phyloP scores from a whole-genome alignment of 2,329 filamentous ascomycete species.

The Pseudogymnoascus destructans region DNA sequence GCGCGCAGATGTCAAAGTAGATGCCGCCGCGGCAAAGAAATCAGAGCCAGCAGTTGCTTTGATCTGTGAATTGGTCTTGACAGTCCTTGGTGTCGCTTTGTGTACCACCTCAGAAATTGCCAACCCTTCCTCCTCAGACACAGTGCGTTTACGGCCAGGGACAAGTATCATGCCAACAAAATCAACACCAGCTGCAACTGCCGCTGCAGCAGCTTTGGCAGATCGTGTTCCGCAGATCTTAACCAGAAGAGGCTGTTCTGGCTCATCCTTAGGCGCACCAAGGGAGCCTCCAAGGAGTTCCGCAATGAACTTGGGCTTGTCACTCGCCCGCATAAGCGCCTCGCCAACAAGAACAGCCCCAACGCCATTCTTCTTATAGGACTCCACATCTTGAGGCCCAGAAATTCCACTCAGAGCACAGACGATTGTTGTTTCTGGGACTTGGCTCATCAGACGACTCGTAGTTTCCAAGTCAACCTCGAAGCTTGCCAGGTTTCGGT shows the following conservation, averaged over 20 bases:
- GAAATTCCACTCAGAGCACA: slow-evolving; percentile 93
- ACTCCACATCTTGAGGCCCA: slow-evolving; percentile 72
- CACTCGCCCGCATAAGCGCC: slow-evolving; percentile 80
- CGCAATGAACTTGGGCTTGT: slow-evolving; percentile 72
- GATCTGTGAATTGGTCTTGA: slow-evolving; percentile 11
- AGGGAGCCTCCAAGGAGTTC: slow-evolving; percentile 56
- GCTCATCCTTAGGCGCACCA: slow-evolving; percentile 22
- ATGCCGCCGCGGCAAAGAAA: slow-evolving; percentile 52
- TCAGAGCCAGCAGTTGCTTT: slow-evolving; percentile 33
- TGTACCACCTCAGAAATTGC: slow-evolving; percentile 73
- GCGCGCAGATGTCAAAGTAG: slow-evolving; percentile 39
- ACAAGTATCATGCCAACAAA: slow-evolving; percentile 89
- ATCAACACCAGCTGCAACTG: slow-evolving; percentile 78
- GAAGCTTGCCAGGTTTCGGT: slow-evolving; percentile 90
- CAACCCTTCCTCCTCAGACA: slow-evolving; percentile 64
- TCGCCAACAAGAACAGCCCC: slow-evolving; percentile 91
- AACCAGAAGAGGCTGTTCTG: slow-evolving; percentile 46
- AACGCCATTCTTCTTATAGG: slow-evolving; percentile 79
- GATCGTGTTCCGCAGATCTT: slow-evolving; percentile 93
- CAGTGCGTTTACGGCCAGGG: slow-evolving; percentile 64
- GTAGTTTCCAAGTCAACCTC: slow-evolving; percentile 93
- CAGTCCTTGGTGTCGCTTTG: slow-evolving; percentile 14
- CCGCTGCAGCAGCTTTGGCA: slow-evolving; percentile 64
- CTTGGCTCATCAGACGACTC: slow-evolving; percentile 73
- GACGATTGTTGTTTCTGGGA: slow-evolving; percentile 73